These are phyloP conservation scores for Sphagnum fallax DNA, from an alignment of 228 moss, liverwort and hornwort genomes.

Conservation along the genomic window DNA sequence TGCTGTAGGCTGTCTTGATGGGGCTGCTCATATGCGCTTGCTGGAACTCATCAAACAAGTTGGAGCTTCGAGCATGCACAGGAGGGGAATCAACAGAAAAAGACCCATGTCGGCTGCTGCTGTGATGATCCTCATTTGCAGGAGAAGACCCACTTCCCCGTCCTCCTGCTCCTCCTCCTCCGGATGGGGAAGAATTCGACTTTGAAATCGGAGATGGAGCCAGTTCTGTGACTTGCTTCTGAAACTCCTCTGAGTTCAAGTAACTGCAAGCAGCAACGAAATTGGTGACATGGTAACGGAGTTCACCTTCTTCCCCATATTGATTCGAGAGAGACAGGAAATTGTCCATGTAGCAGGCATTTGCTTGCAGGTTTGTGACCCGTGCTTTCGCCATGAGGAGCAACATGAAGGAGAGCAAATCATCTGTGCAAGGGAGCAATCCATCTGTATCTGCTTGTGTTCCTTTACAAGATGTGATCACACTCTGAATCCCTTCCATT, in stretches of 20 bases:
- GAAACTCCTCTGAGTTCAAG: constrained; percentile 35
- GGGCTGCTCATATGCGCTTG: neutral
- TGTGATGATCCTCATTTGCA: neutral
- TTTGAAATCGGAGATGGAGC: constrained; percentile 6
- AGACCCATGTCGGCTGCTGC: too few species aligned
- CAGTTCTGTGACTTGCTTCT: constrained; percentile 30
- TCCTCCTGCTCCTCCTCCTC: neutral
- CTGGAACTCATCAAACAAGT: neutral
- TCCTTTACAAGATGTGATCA: constrained; percentile 46
- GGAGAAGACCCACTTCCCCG: neutral
- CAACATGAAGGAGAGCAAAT: constrained; percentile 54
- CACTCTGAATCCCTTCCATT: constrained; percentile 46
- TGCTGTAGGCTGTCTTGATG: constrained; percentile 19
- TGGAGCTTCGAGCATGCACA: constrained; percentile 11
- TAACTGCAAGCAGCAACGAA: constrained; percentile 60
- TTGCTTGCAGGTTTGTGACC: constrained; percentile 50
- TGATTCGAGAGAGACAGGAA: constrained; percentile 40
- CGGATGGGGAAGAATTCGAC: constrained; percentile 6
- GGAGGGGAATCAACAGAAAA: constrained; percentile 17
- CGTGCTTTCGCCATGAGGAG: constrained; percentile 48
- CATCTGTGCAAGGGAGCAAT: constrained; percentile 49
- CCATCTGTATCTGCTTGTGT: constrained; percentile 48
- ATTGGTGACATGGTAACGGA: constrained; percentile 48
- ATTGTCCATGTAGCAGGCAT: constrained; percentile 58
- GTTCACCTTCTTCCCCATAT: constrained; percentile 46